Conservation (phyloP, 805 yeast genomes). For the Candida tammaniensis region DNA sequence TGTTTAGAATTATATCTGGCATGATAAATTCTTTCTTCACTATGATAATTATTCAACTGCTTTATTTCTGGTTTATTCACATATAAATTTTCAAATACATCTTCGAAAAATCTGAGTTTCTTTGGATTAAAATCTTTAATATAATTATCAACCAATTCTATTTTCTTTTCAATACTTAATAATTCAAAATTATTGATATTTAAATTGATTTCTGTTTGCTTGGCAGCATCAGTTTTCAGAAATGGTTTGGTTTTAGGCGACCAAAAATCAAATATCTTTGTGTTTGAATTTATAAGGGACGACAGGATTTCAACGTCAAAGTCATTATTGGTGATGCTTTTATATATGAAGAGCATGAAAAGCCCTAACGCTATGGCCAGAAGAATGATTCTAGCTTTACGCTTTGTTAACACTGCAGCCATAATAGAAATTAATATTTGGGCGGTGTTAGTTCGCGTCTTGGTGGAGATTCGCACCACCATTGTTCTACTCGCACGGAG, state of each 20-base stretch:
- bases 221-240: constrained; percentile 14
- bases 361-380: no score
- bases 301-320: constrained; percentile 12
- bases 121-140: constrained; percentile 6
- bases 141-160: constrained; percentile 7
- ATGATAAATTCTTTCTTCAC: constrained; percentile 49
- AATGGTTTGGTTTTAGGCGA: constrained; percentile 13
- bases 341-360: no score
- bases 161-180: constrained; percentile 5
- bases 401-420: no score
- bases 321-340: no score
- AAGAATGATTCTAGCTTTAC: no score
- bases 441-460: no score
- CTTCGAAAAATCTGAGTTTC: constrained; percentile 32
- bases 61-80: constrained; percentile 45
- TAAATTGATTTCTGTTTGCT: constrained; percentile 6
- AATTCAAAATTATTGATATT: constrained; percentile 12
- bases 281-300: constrained; percentile 8
- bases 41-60: constrained; percentile 41
- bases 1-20: constrained; percentile 45
- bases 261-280: constrained; percentile 2
- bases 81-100: constrained; percentile 40
- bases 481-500: no score
- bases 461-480: no score
- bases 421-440: no score